Percentiles rank a stretch among this genome's conserved stretches.
Evolutionary conservation across 2,329 filamentous ascomycete genomes (phyloP).

Genomic region (Akanthomyces muscarius): DNA sequence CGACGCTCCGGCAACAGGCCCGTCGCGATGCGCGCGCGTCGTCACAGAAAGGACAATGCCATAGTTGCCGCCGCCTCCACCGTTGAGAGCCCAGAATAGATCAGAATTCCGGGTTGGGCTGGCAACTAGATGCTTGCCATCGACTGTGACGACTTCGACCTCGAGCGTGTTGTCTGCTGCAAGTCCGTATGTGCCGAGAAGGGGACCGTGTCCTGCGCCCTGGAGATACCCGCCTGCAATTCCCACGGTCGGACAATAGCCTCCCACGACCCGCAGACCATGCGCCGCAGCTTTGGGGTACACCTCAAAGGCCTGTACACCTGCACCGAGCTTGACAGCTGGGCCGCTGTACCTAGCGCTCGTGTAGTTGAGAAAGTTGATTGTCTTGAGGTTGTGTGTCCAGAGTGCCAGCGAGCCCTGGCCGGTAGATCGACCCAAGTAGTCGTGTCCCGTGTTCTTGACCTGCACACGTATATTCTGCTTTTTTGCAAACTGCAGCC

Average conservation of each 20-base stretch:
- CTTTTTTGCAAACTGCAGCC: constrained; percentile 35
- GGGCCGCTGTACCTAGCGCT: constrained; percentile 41
- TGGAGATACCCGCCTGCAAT: constrained; percentile 57
- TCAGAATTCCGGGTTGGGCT: constrained; percentile 46
- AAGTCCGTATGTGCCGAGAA: constrained; percentile 53
- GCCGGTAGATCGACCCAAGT: constrained; percentile 34
- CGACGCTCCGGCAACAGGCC: constrained; percentile 35
- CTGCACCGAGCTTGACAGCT: constrained; percentile 52
- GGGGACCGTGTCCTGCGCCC: constrained; percentile 55
- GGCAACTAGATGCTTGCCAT: constrained; percentile 46
- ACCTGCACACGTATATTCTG: constrained; percentile 36
- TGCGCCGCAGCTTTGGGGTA: constrained; percentile 40
- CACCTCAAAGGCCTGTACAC: constrained; percentile 46
- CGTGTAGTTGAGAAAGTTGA: constrained; percentile 33
- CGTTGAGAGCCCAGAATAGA: constrained; percentile 60
- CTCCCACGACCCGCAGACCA: constrained; percentile 48
- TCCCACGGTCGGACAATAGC: constrained; percentile 53
- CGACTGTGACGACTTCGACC: constrained; percentile 52
- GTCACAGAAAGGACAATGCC: constrained; percentile 55
- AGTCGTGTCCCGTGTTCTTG: constrained; percentile 32
- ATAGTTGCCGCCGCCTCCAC: constrained; percentile 57
- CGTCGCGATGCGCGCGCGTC: constrained; percentile 20
- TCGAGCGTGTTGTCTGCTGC: constrained; percentile 56
- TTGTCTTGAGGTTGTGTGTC: constrained; percentile 38
- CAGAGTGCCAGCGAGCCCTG: constrained; percentile 37